A percentile compares a stretch with the other conserved stretches of the same genome.
Evolutionary conservation across 2,329 filamentous ascomycete species (phyloP).

Genomic region (Nannizziopsis barbatae): DNA sequence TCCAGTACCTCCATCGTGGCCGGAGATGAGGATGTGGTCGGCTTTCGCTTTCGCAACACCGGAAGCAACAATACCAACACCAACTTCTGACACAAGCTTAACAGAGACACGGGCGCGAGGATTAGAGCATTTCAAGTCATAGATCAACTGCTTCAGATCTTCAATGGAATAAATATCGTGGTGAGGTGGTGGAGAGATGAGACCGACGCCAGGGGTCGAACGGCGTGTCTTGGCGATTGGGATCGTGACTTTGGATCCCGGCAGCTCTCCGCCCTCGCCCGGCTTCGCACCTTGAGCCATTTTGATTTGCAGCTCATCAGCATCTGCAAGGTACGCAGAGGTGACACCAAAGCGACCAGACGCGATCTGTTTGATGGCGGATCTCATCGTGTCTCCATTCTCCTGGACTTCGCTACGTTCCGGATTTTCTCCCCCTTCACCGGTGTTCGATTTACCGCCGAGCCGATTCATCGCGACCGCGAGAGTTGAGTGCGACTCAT

Average conservation of each 20-base stretch:
- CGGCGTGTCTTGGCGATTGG: conserved; percentile 90
- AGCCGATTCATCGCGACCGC: conserved; percentile 95
- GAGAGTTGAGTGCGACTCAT: conserved; percentile 93
- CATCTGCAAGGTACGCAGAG: conserved; percentile 84
- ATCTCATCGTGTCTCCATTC: conserved; percentile 93
- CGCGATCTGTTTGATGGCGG: conserved; percentile 93
- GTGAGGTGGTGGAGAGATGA: conserved; percentile 91
- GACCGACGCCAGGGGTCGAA: conserved; percentile 88
- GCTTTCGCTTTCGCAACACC: conserved; percentile 97
- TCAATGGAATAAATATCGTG: conserved; percentile 99
- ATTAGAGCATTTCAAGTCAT: conserved; percentile 93
- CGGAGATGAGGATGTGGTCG: conserved; percentile 92
- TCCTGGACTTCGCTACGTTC: conserved; percentile 77
- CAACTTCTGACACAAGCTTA: conserved; percentile 94
- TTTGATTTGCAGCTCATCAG: conserved; percentile 96
- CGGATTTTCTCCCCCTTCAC: conserved; percentile 91
- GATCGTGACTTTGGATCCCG: conserved; percentile 90
- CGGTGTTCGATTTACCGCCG: conserved; percentile 94
- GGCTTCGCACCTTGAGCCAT: conserved; percentile 98
- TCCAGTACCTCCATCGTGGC: conserved; percentile 93
- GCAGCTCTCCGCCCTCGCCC: conserved; percentile 92
- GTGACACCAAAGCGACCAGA: conserved; percentile 95
- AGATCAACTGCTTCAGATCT: conserved; percentile 94
- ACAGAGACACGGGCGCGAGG: conserved; percentile 86
- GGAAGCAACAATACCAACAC: conserved; percentile 93